Conservation (phyloP, 2,329 filamentous ascomycete genomes). For the Chlorencoelia australis region DNA sequence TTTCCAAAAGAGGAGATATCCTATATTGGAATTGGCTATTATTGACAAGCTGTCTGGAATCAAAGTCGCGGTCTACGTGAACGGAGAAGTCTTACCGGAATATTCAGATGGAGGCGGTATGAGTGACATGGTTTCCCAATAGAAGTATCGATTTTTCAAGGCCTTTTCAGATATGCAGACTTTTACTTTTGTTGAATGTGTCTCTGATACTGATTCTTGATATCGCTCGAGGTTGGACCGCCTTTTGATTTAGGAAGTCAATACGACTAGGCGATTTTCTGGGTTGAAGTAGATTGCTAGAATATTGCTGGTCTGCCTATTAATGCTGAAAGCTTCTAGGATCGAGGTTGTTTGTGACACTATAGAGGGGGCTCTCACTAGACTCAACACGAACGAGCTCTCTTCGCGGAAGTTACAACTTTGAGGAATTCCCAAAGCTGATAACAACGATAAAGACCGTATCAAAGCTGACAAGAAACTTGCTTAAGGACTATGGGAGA, state of each 20-base stretch:
- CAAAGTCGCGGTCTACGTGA: slow-evolving; percentile 13
- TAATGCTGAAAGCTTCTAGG: not conserved
- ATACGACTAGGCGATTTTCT: slow-evolving; percentile 7
- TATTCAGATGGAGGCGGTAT: slow-evolving; percentile 12
- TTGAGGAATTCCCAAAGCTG: slow-evolving; percentile 11
- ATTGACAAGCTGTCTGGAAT: slow-evolving; percentile 14
- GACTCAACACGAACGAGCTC: not conserved
- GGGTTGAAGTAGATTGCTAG: slow-evolving; percentile 12
- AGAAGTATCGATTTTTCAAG: slow-evolving; percentile 3
- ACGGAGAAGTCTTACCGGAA: slow-evolving; percentile 11
- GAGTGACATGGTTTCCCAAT: slow-evolving; percentile 2
- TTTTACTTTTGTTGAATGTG: slow-evolving; percentile 15
- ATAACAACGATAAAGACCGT: slow-evolving; percentile 9
- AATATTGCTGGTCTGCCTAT: not conserved
- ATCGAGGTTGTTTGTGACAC: not conserved
- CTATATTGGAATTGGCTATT: slow-evolving; percentile 15
- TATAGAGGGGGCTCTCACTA: not conserved
- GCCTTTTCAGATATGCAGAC: slow-evolving; percentile 1
- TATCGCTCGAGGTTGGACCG: slow-evolving; percentile 8
- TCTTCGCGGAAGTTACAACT: slow-evolving; percentile 10
- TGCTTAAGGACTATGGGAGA: slow-evolving; percentile 10
- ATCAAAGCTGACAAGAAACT: slow-evolving; percentile 13
- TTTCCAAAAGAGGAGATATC: not conserved
- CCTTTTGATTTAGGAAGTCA: slow-evolving; percentile 5
- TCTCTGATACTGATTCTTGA: slow-evolving; percentile 11